Conservation (phyloP, 2,329 filamentous ascomycete species). For the Dactylella cylindrospora region DNA sequence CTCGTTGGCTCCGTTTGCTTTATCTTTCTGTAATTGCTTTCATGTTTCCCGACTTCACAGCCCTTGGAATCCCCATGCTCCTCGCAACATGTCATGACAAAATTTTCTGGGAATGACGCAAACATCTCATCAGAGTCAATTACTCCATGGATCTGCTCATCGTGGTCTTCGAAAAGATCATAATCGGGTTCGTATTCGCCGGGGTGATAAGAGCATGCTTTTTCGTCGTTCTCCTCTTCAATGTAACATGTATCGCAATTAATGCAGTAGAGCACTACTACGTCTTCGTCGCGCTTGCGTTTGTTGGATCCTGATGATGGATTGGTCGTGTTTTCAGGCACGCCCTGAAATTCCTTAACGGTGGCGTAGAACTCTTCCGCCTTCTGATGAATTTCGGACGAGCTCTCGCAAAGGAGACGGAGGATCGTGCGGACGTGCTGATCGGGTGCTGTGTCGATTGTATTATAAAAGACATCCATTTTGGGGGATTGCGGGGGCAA, state of each 20-base stretch:
- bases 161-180: slow-evolving; percentile 27
- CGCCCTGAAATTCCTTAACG: background rate
- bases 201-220: slow-evolving; percentile 32
- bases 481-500: background rate
- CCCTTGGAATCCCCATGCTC: slow-evolving; percentile 10
- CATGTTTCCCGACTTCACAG: slow-evolving; percentile 19
- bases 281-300: slow-evolving; percentile 8
- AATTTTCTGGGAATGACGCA: slow-evolving; percentile 24
- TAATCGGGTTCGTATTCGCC: slow-evolving; percentile 31
- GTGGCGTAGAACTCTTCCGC: slow-evolving; percentile 18
- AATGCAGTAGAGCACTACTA: slow-evolving; percentile 23
- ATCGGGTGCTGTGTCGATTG: slow-evolving; percentile 38
- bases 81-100: slow-evolving; percentile 24
- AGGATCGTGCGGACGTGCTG: slow-evolving; percentile 38
- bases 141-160: slow-evolving; percentile 8
- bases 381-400: slow-evolving; percentile 15
- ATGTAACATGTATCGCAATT: slow-evolving; percentile 33
- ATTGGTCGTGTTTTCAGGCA: too few relatives aligned
- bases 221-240: slow-evolving; percentile 26
- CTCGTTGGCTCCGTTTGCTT: too few relatives aligned
- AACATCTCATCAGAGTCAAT: slow-evolving; percentile 28
- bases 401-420: slow-evolving; percentile 37
- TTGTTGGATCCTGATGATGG: slow-evolving; percentile 10
- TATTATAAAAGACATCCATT: slow-evolving; percentile 36
- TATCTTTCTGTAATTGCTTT: too few relatives aligned